These are phyloP conservation scores for Cladosporium austrohemisphaericum DNA, from an alignment of 2,329 filamentous ascomycete species.

Conservation along the genomic window DNA sequence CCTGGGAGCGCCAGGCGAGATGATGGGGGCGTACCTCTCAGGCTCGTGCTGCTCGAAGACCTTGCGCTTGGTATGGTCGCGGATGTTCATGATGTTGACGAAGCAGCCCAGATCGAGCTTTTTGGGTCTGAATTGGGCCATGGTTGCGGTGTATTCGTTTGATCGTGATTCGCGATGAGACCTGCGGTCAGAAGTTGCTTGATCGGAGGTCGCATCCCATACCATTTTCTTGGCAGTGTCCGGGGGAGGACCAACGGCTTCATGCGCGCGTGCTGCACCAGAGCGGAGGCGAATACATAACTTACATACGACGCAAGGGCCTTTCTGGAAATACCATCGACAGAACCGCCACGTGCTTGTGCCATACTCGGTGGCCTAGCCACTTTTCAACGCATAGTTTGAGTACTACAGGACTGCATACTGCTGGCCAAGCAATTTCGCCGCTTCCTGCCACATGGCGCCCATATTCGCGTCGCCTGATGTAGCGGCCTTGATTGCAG, in stretches of 20 bases:
- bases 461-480: slow-evolving; percentile 27
- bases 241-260: no score
- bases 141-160: slow-evolving; percentile 19
- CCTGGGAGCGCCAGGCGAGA: not conserved
- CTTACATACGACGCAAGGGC: no score
- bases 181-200: slow-evolving; percentile 12
- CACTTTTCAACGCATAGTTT: not conserved
- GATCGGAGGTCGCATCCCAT: not conserved
- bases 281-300: no score
- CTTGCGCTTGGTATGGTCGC: slow-evolving; percentile 95
- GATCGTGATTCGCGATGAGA: not conserved
- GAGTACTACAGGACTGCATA: not conserved
- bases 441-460: slow-evolving; percentile 19
- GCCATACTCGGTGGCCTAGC: no score
- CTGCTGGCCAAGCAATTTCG: slow-evolving; percentile 9
- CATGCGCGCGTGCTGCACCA: no score
- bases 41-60: slow-evolving; percentile 83
- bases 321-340: no score
- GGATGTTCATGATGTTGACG: slow-evolving; percentile 79
- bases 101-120: slow-evolving; percentile 86
- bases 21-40: slow-evolving; percentile 63
- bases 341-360: no score
- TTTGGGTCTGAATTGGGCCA: slow-evolving; percentile 75
- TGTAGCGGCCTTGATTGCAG: slow-evolving; percentile 25
- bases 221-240: no score